These are phyloP conservation scores for Boletus coccyginus DNA, from an alignment of 768 basidiomycete genomes.

Conservation along the genomic window DNA sequence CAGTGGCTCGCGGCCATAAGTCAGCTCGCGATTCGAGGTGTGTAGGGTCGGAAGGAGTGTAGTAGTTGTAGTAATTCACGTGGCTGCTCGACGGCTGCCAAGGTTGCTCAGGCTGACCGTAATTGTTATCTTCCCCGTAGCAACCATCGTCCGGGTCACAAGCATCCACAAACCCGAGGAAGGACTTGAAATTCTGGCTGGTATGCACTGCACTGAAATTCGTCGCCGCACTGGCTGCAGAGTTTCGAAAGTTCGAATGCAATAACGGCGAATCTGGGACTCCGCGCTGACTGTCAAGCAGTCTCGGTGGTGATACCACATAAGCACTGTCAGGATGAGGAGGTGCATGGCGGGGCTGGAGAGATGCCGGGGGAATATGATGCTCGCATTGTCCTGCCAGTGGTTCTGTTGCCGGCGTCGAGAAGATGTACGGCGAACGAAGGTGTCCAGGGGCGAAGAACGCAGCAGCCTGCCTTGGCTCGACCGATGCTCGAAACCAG, in stretches of 20 bases:
- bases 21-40: neutral
- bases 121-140: slow-evolving; percentile 45
- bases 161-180: slow-evolving; percentile 30
- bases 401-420: slow-evolving; percentile 28
- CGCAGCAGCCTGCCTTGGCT: slow-evolving; percentile 31
- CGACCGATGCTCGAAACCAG: slow-evolving; percentile 17
- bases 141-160: slow-evolving; percentile 32
- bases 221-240: slow-evolving; percentile 37
- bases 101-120: slow-evolving; percentile 7
- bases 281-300: neutral
- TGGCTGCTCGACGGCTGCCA: neutral
- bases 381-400: neutral
- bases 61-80: neutral
- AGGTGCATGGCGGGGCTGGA: slow-evolving; percentile 9
- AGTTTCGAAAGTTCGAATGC: slow-evolving; percentile 46
- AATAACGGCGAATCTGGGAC: slow-evolving; percentile 46
- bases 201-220: slow-evolving; percentile 9
- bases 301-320: slow-evolving; percentile 11
- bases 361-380: slow-evolving; percentile 1
- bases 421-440: slow-evolving; percentile 54
- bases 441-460: slow-evolving; percentile 57
- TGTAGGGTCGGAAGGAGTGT: slow-evolving; percentile 1
- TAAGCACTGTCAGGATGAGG: neutral
- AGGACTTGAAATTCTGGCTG: slow-evolving; percentile 23
- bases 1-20: slow-evolving; percentile 17